Conservation (phyloP, 2,329 filamentous ascomycete genomes). For the Colletotrichum orbiculare region DNA sequence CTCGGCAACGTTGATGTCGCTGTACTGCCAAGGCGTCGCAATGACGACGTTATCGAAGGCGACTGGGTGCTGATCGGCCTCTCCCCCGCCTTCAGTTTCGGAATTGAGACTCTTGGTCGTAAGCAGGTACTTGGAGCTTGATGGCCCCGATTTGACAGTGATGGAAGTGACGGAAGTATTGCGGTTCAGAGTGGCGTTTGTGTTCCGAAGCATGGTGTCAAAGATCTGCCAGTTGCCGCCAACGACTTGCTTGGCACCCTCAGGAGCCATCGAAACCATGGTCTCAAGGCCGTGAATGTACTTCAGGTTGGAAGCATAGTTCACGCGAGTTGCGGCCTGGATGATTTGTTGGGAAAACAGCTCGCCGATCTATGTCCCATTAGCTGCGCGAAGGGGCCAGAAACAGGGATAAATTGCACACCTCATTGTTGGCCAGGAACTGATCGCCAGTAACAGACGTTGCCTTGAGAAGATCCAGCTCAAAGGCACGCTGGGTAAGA, state of each 20-base stretch:
- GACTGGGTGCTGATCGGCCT: constrained; percentile 53
- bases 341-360: constrained; percentile 83
- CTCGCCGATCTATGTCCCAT: constrained; percentile 62
- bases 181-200: constrained; percentile 69
- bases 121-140: constrained; percentile 59
- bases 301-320: constrained; percentile 91
- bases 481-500: constrained; percentile 74
- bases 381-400: not conserved
- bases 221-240: constrained; percentile 98
- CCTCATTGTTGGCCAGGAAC: constrained; percentile 74
- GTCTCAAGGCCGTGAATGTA: constrained; percentile 89
- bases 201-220: constrained; percentile 77
- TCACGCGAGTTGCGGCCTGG: constrained; percentile 91
- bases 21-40: constrained; percentile 85
- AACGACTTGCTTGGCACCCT: constrained; percentile 80
- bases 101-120: constrained; percentile 46
- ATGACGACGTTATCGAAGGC: constrained; percentile 85
- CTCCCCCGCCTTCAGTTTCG: constrained; percentile 31
- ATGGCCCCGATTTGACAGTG: constrained; percentile 53
- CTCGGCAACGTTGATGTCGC: constrained; percentile 72
- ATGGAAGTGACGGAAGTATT: constrained; percentile 77
- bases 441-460: constrained; percentile 80
- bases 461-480: constrained; percentile 73
- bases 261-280: constrained; percentile 90
- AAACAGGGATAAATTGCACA: constrained; percentile 40